Percentiles rank a stretch among this genome's conserved stretches.
phyloP scores from a whole-genome alignment of 768 basidiomycete genomes.

The Naganishia vishniacii region DNA sequence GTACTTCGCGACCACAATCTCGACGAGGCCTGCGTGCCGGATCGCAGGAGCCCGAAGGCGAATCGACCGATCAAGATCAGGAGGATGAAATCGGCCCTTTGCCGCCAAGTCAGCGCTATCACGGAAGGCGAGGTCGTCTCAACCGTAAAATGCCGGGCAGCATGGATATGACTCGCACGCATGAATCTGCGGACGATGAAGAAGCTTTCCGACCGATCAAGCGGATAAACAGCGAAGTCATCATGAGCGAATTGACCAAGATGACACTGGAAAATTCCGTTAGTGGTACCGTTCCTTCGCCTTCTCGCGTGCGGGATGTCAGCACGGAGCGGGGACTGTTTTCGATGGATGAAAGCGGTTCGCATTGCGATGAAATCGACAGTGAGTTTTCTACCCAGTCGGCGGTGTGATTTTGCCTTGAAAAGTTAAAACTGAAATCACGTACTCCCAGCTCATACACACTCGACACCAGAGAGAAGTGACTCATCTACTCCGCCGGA shows the following conservation, averaged over 20 bases:
- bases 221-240: conserved; percentile 42
- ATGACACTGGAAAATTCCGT: conserved; percentile 11
- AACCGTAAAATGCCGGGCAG: conserved; percentile 24
- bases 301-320: conserved; percentile 8
- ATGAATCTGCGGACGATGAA: conserved; percentile 15
- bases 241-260: conserved; percentile 32
- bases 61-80: conserved; percentile 25
- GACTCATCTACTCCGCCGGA: neutral
- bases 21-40: conserved; percentile 7
- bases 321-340: conserved; percentile 23
- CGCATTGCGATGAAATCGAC: conserved; percentile 15
- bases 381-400: neutral
- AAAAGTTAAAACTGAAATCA: too few relatives aligned
- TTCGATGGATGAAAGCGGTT: conserved; percentile 24
- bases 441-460: neutral
- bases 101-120: conserved; percentile 49
- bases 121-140: conserved; percentile 12
- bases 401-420: too few relatives aligned
- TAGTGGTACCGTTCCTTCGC: neutral
- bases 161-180: conserved; percentile 27
- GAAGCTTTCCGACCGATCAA: conserved; percentile 26
- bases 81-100: conserved; percentile 35
- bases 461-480: conserved; percentile 3
- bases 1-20: conserved; percentile 10
- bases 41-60: conserved; percentile 16